phyloP scores from a whole-genome alignment of 768 basidiomycete species.

The Suillus alpinus region DNA sequence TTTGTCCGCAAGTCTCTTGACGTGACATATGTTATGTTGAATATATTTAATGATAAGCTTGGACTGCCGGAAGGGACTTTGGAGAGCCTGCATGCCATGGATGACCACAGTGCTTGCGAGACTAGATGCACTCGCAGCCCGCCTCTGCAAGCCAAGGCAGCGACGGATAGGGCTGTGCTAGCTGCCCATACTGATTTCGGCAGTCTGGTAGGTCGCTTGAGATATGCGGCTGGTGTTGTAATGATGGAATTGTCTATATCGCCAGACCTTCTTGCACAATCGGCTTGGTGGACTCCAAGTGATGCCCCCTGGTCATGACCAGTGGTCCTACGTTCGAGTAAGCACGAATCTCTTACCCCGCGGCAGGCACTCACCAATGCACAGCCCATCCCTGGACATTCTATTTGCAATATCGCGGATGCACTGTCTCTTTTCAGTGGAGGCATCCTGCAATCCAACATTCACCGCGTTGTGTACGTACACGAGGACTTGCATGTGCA shows the following conservation, averaged over 20 bases:
- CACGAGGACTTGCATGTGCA: not conserved
- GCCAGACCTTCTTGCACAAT: conserved; percentile 66
- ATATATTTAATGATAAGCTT: conserved; percentile 55
- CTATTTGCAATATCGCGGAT: conserved; percentile 63
- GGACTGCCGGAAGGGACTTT: conserved; percentile 51
- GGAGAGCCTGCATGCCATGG: conserved; percentile 37
- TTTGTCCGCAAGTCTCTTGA: conserved; percentile 59
- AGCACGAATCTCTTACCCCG: not conserved
- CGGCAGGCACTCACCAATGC: not conserved
- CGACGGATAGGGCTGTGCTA: conserved; percentile 40
- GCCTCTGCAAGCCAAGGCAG: conserved; percentile 26
- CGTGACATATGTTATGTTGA: conserved; percentile 51
- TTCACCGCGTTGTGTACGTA: conserved; percentile 60
- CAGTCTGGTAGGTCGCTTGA: conserved; percentile 48
- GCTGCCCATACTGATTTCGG: conserved; percentile 75
- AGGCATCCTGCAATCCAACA: conserved; percentile 59
- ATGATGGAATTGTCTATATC: not conserved
- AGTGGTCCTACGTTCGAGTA: conserved; percentile 70
- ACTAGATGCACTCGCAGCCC: conserved; percentile 52
- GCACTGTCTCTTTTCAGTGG: conserved; percentile 61
- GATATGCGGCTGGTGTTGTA: not conserved
- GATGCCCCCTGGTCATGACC: conserved; percentile 53
- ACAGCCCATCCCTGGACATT: conserved; percentile 52
- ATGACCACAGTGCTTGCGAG: conserved; percentile 56
- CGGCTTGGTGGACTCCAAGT: conserved; percentile 70